Percentiles rank a stretch among this genome's conserved stretches.
Conservation (phyloP, 2,329 filamentous ascomycete genomes). For the Fusarium sp. region DNA sequence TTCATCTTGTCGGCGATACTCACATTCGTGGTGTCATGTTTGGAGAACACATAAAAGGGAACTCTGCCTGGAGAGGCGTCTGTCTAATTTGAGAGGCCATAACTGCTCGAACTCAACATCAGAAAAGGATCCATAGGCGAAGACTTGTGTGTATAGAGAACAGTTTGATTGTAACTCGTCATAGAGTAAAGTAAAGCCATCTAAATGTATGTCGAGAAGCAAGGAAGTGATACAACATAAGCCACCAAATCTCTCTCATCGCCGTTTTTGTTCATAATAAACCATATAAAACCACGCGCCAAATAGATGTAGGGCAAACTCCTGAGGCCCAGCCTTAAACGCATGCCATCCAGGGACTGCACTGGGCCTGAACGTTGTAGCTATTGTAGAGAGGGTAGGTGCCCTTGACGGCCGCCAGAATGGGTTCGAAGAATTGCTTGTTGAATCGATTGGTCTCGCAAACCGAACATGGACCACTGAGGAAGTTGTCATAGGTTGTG, state of each 20-base stretch:
- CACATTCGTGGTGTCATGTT: constrained; percentile 38
- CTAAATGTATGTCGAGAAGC: constrained; percentile 36
- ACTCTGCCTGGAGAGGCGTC: constrained; percentile 29
- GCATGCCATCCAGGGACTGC: constrained; percentile 54
- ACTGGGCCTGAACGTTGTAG: constrained; percentile 53
- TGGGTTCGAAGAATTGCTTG: constrained; percentile 52
- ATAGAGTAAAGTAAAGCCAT: constrained; percentile 27
- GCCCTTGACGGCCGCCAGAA: constrained; percentile 52
- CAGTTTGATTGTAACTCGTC: constrained; percentile 7
- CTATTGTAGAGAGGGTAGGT: constrained; percentile 54
- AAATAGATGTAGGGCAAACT: neutral
- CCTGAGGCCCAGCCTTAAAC: neutral
- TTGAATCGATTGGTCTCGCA: constrained; percentile 53
- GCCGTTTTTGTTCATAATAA: constrained; percentile 5
- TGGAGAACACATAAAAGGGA: constrained; percentile 24
- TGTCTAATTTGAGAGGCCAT: constrained; percentile 3
- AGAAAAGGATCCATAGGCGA: neutral
- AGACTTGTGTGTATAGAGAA: neutral
- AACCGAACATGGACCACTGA: constrained; percentile 51
- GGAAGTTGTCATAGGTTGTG: constrained; percentile 53
- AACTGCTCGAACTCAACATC: too few relatives aligned
- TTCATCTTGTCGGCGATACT: constrained; percentile 27
- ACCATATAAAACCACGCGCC: constrained; percentile 22
- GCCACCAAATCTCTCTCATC: constrained; percentile 29
- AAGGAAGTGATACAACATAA: constrained; percentile 34